Percentiles rank a stretch among this genome's conserved stretches.
These are phyloP conservation scores for Pseudodiploospora longispora DNA, from an alignment of 2,329 filamentous ascomycete species.

Conservation along the genomic window DNA sequence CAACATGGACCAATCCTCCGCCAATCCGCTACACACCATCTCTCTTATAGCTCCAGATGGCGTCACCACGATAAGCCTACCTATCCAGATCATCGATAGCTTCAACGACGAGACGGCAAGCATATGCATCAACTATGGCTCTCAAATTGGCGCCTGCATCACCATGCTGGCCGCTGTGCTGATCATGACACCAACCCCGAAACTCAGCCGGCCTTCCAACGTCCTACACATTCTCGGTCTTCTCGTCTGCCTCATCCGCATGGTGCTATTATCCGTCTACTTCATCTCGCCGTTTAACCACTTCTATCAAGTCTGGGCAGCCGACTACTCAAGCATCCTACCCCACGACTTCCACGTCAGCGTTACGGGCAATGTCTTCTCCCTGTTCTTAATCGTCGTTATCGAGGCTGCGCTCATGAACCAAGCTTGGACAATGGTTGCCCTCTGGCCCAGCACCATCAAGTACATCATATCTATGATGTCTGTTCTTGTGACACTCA, in stretches of 20 bases:
- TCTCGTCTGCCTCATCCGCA: conserved; percentile 51
- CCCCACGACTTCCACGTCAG: conserved; percentile 25
- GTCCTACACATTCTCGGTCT: conserved; percentile 57
- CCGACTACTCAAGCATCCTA: conserved; percentile 45
- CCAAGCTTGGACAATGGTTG: conserved; percentile 46
- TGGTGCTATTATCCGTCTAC: conserved; percentile 47
- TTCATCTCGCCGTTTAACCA: conserved; percentile 53
- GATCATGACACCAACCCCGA: conserved; percentile 56
- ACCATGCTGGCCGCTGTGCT: conserved; percentile 59
- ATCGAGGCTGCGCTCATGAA: conserved; percentile 40
- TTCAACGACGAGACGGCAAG: conserved; percentile 24
- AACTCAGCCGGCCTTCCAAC: conserved; percentile 57
- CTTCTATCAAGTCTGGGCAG: conserved; percentile 51
- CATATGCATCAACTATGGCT: conserved; percentile 54
- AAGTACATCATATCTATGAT: conserved; percentile 21
- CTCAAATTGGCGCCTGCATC: conserved; percentile 61
- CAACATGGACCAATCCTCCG: conserved; percentile 23
- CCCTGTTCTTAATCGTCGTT: conserved; percentile 35
- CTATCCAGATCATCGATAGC: conserved; percentile 24
- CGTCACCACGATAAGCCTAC: conserved; percentile 20
- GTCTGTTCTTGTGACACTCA: conserved; percentile 28
- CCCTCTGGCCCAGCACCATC: conserved; percentile 34
- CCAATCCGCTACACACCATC: conserved; percentile 26
- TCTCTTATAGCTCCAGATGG: conserved; percentile 26
- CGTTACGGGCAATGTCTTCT: conserved; percentile 32